Evolutionary conservation across 2,329 filamentous ascomycete genomes (phyloP).

Genomic region (Xylaria sp.): DNA sequence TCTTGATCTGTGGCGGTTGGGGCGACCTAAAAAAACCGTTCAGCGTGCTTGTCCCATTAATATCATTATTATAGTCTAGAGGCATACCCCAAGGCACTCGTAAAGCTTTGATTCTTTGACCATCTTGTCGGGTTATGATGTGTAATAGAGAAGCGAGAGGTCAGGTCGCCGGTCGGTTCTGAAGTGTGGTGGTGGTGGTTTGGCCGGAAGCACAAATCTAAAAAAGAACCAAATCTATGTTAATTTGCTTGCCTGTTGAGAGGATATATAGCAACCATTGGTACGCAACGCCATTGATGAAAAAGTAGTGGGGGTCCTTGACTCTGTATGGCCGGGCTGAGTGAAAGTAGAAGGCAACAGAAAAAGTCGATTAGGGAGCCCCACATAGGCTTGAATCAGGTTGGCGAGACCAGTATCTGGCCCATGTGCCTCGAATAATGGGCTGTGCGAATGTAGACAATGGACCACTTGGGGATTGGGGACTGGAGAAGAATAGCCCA

Average conservation of each 20-base stretch:
- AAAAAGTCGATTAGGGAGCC: constrained; percentile 41
- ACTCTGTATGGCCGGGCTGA: constrained; percentile 18
- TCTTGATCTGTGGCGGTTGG: constrained; percentile 85
- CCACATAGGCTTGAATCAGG: constrained; percentile 45
- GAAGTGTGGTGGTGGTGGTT: not conserved
- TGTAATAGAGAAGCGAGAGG: constrained; percentile 1
- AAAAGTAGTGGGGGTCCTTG: constrained; percentile 26
- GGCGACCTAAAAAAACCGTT: constrained; percentile 69
- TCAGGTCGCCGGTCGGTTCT: constrained; percentile 5
- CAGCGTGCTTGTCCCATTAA: constrained; percentile 29
- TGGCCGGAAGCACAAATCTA: constrained; percentile 13
- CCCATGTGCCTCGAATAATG: constrained; percentile 10
- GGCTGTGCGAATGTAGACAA: not conserved
- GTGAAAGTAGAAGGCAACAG: constrained; percentile 36
- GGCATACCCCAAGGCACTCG: constrained; percentile 78
- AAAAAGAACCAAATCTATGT: not conserved
- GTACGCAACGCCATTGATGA: constrained; percentile 6
- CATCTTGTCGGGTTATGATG: constrained; percentile 63
- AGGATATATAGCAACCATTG: constrained; percentile 5
- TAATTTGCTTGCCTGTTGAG: constrained; percentile 7
- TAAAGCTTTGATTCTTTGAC: constrained; percentile 84
- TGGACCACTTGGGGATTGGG: not conserved
- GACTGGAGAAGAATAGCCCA: constrained; percentile 2
- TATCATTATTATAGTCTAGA: not conserved
- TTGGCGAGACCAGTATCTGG: constrained; percentile 26